Conservation (phyloP, 1,284 basidiomycete genomes). For the Vanrija humicola region DNA sequence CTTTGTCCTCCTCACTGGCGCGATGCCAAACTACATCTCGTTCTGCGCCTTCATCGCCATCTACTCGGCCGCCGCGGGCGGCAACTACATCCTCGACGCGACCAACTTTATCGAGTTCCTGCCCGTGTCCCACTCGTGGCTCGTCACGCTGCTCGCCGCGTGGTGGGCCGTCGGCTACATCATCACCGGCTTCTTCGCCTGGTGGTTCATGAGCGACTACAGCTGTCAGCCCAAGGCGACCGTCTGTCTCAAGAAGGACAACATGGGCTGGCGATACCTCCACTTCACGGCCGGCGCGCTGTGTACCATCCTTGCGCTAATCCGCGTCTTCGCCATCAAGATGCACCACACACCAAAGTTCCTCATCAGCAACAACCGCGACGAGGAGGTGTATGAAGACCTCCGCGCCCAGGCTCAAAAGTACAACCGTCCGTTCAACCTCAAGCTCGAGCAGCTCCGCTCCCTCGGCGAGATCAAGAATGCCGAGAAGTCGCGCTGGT, state of each 20-base stretch:
- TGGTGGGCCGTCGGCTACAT: conserved; percentile 58
- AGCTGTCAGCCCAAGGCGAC: neutral
- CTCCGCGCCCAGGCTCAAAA: no score
- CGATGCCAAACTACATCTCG: conserved; percentile 39
- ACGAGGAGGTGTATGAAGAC: conserved; percentile 51
- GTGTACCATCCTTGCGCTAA: conserved; percentile 50
- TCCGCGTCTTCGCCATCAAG: conserved; percentile 43
- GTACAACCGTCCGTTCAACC: no score
- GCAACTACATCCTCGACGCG: conserved; percentile 59
- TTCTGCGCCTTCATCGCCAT: conserved; percentile 58
- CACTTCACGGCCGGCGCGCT: conserved; percentile 55
- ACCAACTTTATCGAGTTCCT: conserved; percentile 60
- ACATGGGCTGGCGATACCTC: conserved; percentile 52
- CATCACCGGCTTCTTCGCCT: conserved; percentile 53
- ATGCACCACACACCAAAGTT: conserved; percentile 58
- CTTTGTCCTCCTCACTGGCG: conserved; percentile 54
- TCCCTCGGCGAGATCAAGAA: no score
- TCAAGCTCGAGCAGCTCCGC: no score
- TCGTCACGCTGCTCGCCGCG: conserved; percentile 59
- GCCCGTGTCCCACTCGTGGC: conserved; percentile 55
- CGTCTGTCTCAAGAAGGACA: conserved; percentile 21
- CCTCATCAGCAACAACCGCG: conserved; percentile 56
- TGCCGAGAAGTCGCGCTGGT: no score
- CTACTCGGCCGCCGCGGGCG: conserved; percentile 60
- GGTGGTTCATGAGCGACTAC: conserved; percentile 56